Evolutionary conservation across 2,329 filamentous ascomycete species (phyloP).

Genomic region (Neofusicoccum sp.): DNA sequence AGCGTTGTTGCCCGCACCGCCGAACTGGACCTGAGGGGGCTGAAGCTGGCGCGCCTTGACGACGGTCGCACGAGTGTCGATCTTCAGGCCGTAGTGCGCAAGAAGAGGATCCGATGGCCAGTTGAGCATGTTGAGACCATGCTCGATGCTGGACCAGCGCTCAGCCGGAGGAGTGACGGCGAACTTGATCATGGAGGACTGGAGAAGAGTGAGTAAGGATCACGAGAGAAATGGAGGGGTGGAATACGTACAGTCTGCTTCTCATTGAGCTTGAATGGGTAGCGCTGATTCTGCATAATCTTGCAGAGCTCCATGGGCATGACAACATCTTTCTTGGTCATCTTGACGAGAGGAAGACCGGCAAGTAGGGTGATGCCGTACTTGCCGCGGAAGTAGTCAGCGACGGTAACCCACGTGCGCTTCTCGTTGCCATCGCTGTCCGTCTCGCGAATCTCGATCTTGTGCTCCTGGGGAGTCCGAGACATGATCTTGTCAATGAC

Average conservation of each 20-base stretch:
- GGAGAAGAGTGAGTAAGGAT: not conserved
- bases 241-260: constrained; percentile 58
- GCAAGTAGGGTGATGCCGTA: constrained; percentile 52
- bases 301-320: constrained; percentile 58
- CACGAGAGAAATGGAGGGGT: constrained; percentile 25
- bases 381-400: constrained; percentile 53
- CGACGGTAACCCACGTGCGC: constrained; percentile 48
- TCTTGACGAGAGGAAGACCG: constrained; percentile 56
- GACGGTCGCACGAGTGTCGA: constrained; percentile 62
- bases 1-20: constrained; percentile 23
- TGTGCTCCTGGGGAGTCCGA: constrained; percentile 44
- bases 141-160: constrained; percentile 67
- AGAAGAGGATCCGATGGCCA: constrained; percentile 71
- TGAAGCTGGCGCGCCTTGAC: constrained; percentile 67
- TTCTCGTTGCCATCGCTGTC: constrained; percentile 54
- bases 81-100: constrained; percentile 68
- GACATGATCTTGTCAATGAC: constrained; percentile 51
- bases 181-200: constrained; percentile 81
- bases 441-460: constrained; percentile 62
- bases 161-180: constrained; percentile 74
- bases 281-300: constrained; percentile 56
- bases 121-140: constrained; percentile 64
- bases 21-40: constrained; percentile 70
- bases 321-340: constrained; percentile 54
- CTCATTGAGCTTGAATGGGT: constrained; percentile 58